These are phyloP conservation scores for Penicillium freii DNA, from an alignment of 2,329 filamentous ascomycete genomes.

Conservation along the genomic window DNA sequence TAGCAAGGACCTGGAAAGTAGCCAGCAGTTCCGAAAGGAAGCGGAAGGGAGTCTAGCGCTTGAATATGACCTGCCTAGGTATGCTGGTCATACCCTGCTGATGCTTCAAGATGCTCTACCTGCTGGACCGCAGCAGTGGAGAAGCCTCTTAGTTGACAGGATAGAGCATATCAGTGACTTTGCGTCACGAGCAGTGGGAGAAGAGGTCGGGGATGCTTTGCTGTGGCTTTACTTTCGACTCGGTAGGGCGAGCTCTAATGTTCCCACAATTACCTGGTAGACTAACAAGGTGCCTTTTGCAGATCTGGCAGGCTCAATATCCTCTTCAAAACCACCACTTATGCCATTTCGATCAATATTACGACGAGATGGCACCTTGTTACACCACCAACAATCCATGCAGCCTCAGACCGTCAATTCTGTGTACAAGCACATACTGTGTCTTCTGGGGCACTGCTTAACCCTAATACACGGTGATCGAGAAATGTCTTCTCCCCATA, in stretches of 20 bases:
- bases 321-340: slow-evolving; percentile 14
- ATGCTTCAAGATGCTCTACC: slow-evolving; percentile 21
- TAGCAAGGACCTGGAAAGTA: slow-evolving; percentile 6
- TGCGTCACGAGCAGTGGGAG: background rate
- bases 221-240: slow-evolving; percentile 24
- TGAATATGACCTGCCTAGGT: slow-evolving; percentile 14
- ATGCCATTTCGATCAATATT: slow-evolving; percentile 20
- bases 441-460: slow-evolving; percentile 21
- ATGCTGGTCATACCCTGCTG: slow-evolving; percentile 15
- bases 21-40: slow-evolving; percentile 17
- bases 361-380: slow-evolving; percentile 18
- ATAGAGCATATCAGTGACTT: slow-evolving; percentile 7
- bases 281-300: background rate
- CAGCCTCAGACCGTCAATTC: slow-evolving; percentile 8
- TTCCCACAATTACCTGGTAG: no score
- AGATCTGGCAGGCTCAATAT: slow-evolving; percentile 25
- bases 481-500: slow-evolving; percentile 9
- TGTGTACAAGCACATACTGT: slow-evolving; percentile 21
- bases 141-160: slow-evolving; percentile 5
- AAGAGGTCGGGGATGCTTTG: slow-evolving; percentile 19
- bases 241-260: slow-evolving; percentile 3
- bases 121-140: slow-evolving; percentile 18
- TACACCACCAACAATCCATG: slow-evolving; percentile 3
- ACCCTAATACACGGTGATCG: slow-evolving; percentile 17
- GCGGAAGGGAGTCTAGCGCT: slow-evolving; percentile 16